Evolutionary conservation across 1,139 yeast genomes (phyloP).

Genomic region (Yamadazyma spencermartinsiae): DNA sequence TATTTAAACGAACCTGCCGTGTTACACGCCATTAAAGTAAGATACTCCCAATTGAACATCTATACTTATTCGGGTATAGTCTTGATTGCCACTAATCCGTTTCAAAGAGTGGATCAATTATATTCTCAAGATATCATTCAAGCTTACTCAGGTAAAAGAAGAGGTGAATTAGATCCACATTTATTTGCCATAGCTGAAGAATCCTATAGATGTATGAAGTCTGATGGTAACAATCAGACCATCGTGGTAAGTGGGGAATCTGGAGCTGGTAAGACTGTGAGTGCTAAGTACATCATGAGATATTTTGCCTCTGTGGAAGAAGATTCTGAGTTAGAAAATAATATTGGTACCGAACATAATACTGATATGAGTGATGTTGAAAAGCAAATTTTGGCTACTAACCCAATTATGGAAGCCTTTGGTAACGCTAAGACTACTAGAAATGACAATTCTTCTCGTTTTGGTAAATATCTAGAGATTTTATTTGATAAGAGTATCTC

Average conservation of each 20-base stretch:
- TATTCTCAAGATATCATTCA: conserved; percentile 91
- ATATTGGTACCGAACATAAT: conserved; percentile 44
- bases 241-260: conserved; percentile 97
- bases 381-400: conserved; percentile 92
- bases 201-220: conserved; percentile 94
- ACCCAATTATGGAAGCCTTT: conserved; percentile 98
- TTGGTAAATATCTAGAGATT: conserved; percentile 94
- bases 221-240: conserved; percentile 83
- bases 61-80: conserved; percentile 98
- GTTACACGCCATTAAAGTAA: conserved; percentile 85
- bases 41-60: conserved; percentile 86
- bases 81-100: conserved; percentile 94
- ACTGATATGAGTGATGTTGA: conserved; percentile 90
- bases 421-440: conserved; percentile 98
- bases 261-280: conserved; percentile 98
- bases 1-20: conserved; percentile 97
- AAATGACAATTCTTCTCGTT: conserved; percentile 95
- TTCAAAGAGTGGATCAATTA: conserved; percentile 85
- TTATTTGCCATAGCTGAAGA: conserved; percentile 97
- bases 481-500: conserved; percentile 71
- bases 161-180: conserved; percentile 97
- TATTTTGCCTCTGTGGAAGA: conserved; percentile 95
- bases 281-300: conserved; percentile 97
- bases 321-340: conserved; percentile 38
- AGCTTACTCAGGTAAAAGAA: conserved; percentile 86